Conservation (phyloP, 345 rosid genomes). For the Camelina sativa region DNA sequence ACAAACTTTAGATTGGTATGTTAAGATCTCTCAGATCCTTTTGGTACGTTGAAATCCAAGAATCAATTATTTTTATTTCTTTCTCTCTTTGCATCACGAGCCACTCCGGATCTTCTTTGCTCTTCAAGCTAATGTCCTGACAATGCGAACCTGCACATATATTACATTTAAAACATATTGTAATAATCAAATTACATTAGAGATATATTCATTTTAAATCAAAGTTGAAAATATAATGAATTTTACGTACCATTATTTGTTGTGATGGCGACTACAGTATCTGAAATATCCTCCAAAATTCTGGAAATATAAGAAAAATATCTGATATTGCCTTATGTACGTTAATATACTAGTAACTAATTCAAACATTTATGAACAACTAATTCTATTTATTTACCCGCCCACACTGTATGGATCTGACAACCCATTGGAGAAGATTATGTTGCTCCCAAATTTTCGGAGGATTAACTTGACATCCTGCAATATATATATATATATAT, state of each 20-base stretch:
- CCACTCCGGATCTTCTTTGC: slow-evolving; percentile 52
- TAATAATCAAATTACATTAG: too few relatives aligned
- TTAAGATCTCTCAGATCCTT: slow-evolving; percentile 32
- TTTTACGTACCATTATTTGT: slow-evolving; percentile 39
- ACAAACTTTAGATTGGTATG: slow-evolving; percentile 18
- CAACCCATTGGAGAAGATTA: slow-evolving; percentile 57
- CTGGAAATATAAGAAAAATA: slow-evolving; percentile 30
- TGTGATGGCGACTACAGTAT: slow-evolving; percentile 46
- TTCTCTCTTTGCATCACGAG: slow-evolving; percentile 43
- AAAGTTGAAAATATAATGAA: neutral
- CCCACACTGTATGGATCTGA: slow-evolving; percentile 56
- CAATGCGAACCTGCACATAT: slow-evolving; percentile 51
- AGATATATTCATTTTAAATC: too few relatives aligned
- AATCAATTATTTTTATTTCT: slow-evolving; percentile 47
- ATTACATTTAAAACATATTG: neutral
- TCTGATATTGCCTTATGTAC: neutral
- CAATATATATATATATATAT: neutral
- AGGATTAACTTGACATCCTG: slow-evolving; percentile 55
- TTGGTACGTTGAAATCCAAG: slow-evolving; percentile 49
- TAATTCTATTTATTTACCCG: slow-evolving; percentile 44
- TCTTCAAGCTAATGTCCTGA: slow-evolving; percentile 37
- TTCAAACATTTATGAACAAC: neutral
- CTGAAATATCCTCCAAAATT: slow-evolving; percentile 53
- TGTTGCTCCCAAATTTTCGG: slow-evolving; percentile 55
- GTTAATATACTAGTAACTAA: neutral